Percentiles rank a stretch among this genome's conserved stretches.
Evolutionary conservation across 148 eudicot species (phyloP).

Genomic region (Camellia lanceoleosa): DNA sequence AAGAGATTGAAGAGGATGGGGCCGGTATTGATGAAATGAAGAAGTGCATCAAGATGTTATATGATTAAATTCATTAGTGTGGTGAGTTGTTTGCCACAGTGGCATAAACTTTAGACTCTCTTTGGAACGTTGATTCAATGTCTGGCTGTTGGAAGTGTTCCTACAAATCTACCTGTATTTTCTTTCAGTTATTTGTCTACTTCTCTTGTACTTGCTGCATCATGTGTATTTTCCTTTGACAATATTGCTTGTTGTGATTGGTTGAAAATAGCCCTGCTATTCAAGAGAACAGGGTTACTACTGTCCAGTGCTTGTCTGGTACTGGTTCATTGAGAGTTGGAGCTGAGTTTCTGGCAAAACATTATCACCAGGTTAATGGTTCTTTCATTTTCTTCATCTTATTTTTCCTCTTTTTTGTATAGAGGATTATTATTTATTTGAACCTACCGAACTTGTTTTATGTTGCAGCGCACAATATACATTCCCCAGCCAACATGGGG

Average conservation of each 20-base stretch:
- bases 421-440: not conserved
- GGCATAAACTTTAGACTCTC: not conserved
- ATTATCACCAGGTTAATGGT: slow-evolving; percentile 66
- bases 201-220: not conserved
- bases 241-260: slow-evolving; percentile 11
- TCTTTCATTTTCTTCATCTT: slow-evolving; percentile 6
- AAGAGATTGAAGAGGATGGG: not conserved
- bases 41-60: too few relatives aligned
- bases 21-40: too few relatives aligned
- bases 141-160: slow-evolving; percentile 6
- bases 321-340: slow-evolving; percentile 94
- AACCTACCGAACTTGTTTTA: not conserved
- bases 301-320: slow-evolving; percentile 94
- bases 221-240: slow-evolving; percentile 1
- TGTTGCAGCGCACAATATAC: slow-evolving; percentile 69
- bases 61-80: not conserved
- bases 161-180: not conserved
- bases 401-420: not conserved
- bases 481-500: slow-evolving; percentile 98
- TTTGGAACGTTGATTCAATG: not conserved
- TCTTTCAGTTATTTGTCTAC: slow-evolving; percentile 1
- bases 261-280: slow-evolving; percentile 67
- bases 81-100: not conserved
- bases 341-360: slow-evolving; percentile 83
- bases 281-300: slow-evolving; percentile 77